Conservation (phyloP, 345 rosid species). For the Ceriops decandra region DNA sequence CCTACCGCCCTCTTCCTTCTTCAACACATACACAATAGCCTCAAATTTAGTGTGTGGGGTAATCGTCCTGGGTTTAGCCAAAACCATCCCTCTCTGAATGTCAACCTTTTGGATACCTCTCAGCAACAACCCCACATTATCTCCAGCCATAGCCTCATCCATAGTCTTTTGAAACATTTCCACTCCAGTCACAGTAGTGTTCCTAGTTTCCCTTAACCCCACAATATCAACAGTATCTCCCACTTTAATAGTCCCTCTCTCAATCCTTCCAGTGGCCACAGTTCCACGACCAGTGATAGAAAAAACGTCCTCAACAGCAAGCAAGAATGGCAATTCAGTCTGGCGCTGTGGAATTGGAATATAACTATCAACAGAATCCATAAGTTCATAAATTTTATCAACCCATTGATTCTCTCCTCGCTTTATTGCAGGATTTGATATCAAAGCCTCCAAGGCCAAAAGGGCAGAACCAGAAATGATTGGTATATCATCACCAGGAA, state of each 20-base stretch:
- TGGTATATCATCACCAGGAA: constrained; percentile 83
- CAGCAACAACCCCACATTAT: constrained; percentile 86
- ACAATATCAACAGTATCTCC: constrained; percentile 80
- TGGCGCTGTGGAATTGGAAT: constrained; percentile 83
- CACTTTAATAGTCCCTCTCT: constrained; percentile 70
- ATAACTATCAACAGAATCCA: constrained; percentile 82
- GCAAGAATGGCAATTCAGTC: constrained; percentile 76
- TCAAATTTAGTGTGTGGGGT: constrained; percentile 72
- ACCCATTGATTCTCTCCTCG: constrained; percentile 89
- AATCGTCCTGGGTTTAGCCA: constrained; percentile 80
- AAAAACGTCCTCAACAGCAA: constrained; percentile 88
- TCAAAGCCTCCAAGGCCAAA: constrained; percentile 71
- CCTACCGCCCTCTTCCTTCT: constrained; percentile 98
- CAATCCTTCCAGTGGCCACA: constrained; percentile 85
- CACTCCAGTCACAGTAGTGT: constrained; percentile 65
- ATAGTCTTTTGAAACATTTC: constrained; percentile 91
- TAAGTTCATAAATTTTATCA: constrained; percentile 81
- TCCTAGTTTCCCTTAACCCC: constrained; percentile 83
- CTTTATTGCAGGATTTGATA: constrained; percentile 58
- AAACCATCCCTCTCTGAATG: constrained; percentile 94
- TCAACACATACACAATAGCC: constrained; percentile 82
- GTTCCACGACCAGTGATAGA: constrained; percentile 93
- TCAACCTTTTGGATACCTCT: constrained; percentile 84
- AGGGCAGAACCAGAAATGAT: constrained; percentile 82
- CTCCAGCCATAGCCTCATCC: constrained; percentile 89